A percentile compares a stretch with the other conserved stretches of the same genome.
phyloP scores from a whole-genome alignment of 148 eudicot genomes.

The Nepenthes gracilis region DNA sequence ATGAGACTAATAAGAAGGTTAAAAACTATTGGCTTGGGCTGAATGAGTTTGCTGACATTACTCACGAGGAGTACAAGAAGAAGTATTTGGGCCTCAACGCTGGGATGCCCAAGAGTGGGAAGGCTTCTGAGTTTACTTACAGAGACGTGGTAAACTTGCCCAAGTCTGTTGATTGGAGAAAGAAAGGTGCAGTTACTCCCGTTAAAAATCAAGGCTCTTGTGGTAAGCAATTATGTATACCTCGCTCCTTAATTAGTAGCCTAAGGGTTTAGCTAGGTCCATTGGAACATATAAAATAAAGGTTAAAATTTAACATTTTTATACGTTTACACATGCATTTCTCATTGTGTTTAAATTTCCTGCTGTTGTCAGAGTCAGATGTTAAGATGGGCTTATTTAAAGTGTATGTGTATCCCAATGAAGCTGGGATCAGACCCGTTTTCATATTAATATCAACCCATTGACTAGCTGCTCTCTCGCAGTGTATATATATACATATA shows the following conservation, averaged over 20 bases:
- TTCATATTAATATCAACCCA: no score
- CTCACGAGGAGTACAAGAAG: conserved; percentile 82
- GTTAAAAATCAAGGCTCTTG: conserved; percentile 94
- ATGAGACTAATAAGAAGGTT: conserved; percentile 64
- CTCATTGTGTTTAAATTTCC: no score
- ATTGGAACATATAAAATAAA: no score
- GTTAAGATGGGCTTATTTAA: no score
- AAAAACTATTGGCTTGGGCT: conserved; percentile 85
- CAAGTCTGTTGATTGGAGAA: conserved; percentile 83
- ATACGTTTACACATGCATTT: no score
- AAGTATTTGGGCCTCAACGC: conserved; percentile 67
- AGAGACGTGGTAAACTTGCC: conserved; percentile 53
- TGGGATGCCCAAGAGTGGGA: conserved; percentile 26
- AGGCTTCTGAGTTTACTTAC: conserved; percentile 49
- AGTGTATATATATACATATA: no score
- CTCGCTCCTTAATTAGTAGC: background rate
- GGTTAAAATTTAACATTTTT: no score
- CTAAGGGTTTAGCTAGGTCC: no score
- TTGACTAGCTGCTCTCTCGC: no score
- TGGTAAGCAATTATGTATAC: conserved; percentile 29
- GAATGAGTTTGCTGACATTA: conserved; percentile 87
- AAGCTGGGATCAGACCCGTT: no score
- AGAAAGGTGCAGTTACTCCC: conserved; percentile 68
- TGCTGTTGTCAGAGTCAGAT: no score
- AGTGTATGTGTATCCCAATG: no score